Conservation (phyloP, 73 alveolate species). For the Blepharisma stoltei region DNA sequence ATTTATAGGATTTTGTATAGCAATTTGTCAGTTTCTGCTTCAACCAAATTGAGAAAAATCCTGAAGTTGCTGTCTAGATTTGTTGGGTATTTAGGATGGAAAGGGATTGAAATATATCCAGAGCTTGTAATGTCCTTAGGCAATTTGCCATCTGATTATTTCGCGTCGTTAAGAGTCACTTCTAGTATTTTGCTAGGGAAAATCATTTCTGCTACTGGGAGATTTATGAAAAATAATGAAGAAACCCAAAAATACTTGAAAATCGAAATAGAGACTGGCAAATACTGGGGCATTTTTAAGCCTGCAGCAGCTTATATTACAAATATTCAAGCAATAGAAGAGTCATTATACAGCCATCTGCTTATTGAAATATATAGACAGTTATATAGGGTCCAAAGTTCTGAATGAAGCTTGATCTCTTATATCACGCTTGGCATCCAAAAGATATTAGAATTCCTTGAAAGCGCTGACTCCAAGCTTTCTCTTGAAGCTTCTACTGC, state of each 20-base stretch:
- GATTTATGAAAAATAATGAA: background rate
- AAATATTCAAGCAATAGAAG: background rate
- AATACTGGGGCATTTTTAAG: background rate
- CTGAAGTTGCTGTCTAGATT: background rate
- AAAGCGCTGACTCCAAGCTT: too few species aligned
- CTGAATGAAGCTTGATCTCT: too few species aligned
- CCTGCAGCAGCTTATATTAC: background rate
- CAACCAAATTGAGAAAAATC: constrained; percentile 3
- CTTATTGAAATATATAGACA: background rate
- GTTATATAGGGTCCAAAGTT: background rate
- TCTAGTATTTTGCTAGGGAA: background rate
- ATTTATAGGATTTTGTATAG: background rate
- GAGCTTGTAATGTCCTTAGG: background rate
- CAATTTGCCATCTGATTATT: constrained; percentile 1
- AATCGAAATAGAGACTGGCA: background rate
- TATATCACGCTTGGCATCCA: too few species aligned
- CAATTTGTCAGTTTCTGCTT: background rate
- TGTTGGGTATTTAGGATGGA: background rate
- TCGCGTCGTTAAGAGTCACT: background rate
- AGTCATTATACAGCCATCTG: background rate
- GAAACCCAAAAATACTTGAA: background rate
- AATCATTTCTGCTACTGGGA: background rate
- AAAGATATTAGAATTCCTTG: too few species aligned
- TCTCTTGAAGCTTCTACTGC: too few species aligned
- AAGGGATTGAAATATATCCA: background rate